Evolutionary conservation across 495 filamentous ascomycete genomes (phyloP), one percentile per base, ranked within the genome.

Genomic region (Xylaria grammica): DNA sequence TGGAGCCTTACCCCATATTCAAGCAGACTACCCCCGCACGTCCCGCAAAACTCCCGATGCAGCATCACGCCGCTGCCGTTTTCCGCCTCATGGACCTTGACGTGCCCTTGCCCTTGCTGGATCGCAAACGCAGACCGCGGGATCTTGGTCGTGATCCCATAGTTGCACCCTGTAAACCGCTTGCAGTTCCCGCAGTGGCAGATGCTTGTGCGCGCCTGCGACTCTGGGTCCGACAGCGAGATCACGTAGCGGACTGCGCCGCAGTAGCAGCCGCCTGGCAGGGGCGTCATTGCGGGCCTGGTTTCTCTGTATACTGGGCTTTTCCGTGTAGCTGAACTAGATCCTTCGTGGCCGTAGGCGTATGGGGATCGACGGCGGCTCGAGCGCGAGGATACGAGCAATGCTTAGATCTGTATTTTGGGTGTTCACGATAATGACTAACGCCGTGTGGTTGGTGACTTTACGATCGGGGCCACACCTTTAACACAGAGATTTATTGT

Each of bases 1-100:
- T n/a, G n/a, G n/a, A n/a, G n/a, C n/a, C 80, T 19, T 70, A 88
- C 87, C 34, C 85, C 87, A 67, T 87, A 90, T 65, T 91, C 88
- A 44, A 87, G 74, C 53, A 90, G 84, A 44, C 81, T 84, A 48
- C 83, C 85, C 1, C 89, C 89, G 64, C 89, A 90, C 2, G 72
- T 81, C 11, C 74, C 78, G 55, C 89, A 91, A 66, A 91, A 90
- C 68, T 90, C 87, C 8, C 89, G 80, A 71, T 84, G 79, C 44
- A 89, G 74, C 51, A 75, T 27, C 3, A 71, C 75, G 4, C 86
- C 86, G 17, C 79, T 80, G 1, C 85, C 87, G 65, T 88, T 88
- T 50, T 87, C 85, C 0, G 78, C 78, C n/a, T 75, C 78, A 68
- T 87, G 85, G 15, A 83, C 77, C 29, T 78, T 82, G 4, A 85